phyloP scores from a whole-genome alignment of 2,329 filamentous ascomycete genomes.

The Verticillium isaacii region DNA sequence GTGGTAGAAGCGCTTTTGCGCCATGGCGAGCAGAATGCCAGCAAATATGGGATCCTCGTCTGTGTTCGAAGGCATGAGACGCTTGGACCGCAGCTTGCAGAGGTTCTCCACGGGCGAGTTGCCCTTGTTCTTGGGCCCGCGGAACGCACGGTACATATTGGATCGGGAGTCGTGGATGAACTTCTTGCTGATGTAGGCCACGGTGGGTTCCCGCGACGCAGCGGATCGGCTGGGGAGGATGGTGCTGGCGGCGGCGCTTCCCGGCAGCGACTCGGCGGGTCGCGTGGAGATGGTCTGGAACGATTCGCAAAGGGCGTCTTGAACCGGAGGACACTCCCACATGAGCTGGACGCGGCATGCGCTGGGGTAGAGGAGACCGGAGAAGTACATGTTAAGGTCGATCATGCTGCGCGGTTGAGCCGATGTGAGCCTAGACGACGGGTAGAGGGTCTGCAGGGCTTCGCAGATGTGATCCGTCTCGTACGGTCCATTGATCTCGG shows the following conservation, averaged over 20 bases:
- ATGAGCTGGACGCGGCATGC: constrained; percentile 44
- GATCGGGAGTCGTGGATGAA: constrained; percentile 40
- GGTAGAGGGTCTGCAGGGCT: constrained; percentile 38
- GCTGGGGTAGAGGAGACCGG: constrained; percentile 36
- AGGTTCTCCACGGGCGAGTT: constrained; percentile 46
- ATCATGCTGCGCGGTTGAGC: constrained; percentile 7
- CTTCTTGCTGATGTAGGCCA: constrained; percentile 44
- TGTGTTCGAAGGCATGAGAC: constrained; percentile 39
- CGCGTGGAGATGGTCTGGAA: constrained; percentile 32
- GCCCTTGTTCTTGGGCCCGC: constrained; percentile 29
- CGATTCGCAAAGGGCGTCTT: constrained; percentile 15
- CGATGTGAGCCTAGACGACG: neutral
- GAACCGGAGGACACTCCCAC: constrained; percentile 34
- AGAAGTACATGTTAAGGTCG: constrained; percentile 46
- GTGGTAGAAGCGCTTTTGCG: constrained; percentile 48
- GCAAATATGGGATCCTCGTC: constrained; percentile 50
- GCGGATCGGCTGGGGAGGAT: neutral
- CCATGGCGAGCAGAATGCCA: constrained; percentile 51
- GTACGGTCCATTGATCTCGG: neutral
- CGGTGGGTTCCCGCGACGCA: constrained; percentile 19
- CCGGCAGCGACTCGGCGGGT: constrained; percentile 22
- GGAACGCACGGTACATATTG: constrained; percentile 40
- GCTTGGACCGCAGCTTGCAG: constrained; percentile 40
- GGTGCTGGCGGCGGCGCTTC: neutral
- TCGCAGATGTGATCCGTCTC: neutral